Evolutionary conservation across 1,139 yeast species (phyloP).

Genomic region (Kodamaea plutei): DNA sequence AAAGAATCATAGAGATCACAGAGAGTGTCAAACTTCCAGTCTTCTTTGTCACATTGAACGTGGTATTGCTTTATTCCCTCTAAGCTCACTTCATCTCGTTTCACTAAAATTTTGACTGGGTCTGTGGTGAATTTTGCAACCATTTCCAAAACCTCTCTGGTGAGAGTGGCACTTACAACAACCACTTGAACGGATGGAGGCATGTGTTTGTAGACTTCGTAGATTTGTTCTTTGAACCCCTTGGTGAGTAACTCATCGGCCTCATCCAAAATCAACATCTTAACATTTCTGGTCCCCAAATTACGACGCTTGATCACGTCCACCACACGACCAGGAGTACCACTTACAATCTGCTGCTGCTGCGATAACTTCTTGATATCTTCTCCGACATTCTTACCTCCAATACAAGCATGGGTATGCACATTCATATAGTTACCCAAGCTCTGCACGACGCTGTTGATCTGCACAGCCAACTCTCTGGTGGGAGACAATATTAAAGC

Average conservation of each 20-base stretch:
- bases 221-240: conserved; percentile 90
- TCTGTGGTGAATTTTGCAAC: conserved; percentile 85
- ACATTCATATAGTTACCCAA: conserved; percentile 84
- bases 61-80: conserved; percentile 89
- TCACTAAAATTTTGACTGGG: conserved; percentile 86
- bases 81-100: conserved; percentile 81
- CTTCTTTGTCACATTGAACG: conserved; percentile 84
- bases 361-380: conserved; percentile 68
- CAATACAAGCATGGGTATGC: conserved; percentile 86
- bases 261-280: conserved; percentile 85
- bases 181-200: conserved; percentile 88
- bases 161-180: conserved; percentile 90
- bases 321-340: conserved; percentile 92
- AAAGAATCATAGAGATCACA: conserved; percentile 93
- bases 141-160: conserved; percentile 79
- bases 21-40: conserved; percentile 92
- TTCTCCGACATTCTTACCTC: conserved; percentile 82
- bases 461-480: conserved; percentile 88
- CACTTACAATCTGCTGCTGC: conserved; percentile 92
- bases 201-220: conserved; percentile 76
- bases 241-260: conserved; percentile 90
- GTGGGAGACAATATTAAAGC: conserved; percentile 93
- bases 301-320: conserved; percentile 82
- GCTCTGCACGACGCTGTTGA: conserved; percentile 77
- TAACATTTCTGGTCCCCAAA: conserved; percentile 63